A percentile compares a stretch with the other conserved stretches of the same genome.
Conservation (phyloP, 1,139 yeast genomes). For the Candida pseudoviswanathii region DNA sequence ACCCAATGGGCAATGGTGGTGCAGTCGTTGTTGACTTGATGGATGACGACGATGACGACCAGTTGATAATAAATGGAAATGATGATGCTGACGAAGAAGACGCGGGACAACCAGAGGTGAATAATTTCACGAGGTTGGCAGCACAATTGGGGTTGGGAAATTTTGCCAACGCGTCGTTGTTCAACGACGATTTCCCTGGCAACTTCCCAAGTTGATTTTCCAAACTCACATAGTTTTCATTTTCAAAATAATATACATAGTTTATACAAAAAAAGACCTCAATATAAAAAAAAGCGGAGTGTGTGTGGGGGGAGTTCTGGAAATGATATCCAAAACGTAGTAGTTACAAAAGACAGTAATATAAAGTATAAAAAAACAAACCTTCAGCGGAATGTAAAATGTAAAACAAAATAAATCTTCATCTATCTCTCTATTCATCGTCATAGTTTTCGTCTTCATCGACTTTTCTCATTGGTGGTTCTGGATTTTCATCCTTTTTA, state of each 20-base stretch:
- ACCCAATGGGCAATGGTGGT: not conserved
- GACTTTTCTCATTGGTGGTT: conserved; percentile 72
- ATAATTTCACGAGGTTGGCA: no score
- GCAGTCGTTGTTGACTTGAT: not conserved
- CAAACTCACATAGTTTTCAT: not conserved
- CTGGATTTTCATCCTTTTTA: conserved; percentile 37
- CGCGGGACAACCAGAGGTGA: no score
- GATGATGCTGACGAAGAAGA: not conserved
- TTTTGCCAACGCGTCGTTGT: not conserved
- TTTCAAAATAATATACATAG: conserved; percentile 1
- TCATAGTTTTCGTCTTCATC: conserved; percentile 87
- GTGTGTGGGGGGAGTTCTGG: no score
- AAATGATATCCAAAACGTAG: no score
- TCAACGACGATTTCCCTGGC: not conserved
- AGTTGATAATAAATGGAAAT: not conserved
- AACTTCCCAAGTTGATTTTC: not conserved
- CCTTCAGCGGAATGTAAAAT: conserved; percentile 2
- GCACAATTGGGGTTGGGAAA: not conserved
- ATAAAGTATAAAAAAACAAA: not conserved
- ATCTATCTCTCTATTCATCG: conserved; percentile 48
- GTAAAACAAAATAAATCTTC: not conserved
- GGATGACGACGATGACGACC: conserved; percentile 2
- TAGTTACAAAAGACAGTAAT: not conserved
- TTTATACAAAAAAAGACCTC: not conserved
- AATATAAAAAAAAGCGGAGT: not conserved